Conservation (phyloP, 2,329 filamentous ascomycete species). For the Fusarium oligoseptatum region DNA sequence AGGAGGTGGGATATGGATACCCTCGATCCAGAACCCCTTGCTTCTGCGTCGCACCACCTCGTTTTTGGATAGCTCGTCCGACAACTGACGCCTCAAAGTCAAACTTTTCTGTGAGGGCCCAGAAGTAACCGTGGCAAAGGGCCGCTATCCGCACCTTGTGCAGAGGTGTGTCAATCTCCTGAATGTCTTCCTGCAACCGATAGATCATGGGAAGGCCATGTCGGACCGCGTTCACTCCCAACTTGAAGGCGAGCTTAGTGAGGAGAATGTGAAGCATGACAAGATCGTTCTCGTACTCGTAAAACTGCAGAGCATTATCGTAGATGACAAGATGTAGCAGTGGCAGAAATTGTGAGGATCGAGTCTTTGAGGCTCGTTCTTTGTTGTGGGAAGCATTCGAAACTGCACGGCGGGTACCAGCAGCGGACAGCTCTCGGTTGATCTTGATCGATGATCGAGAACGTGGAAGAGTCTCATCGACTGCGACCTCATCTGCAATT, state of each 20-base stretch:
- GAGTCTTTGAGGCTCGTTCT: slow-evolving; percentile 65
- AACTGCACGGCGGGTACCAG: slow-evolving; percentile 70
- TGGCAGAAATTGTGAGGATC: slow-evolving; percentile 80
- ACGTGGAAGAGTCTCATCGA: slow-evolving; percentile 65
- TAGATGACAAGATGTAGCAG: slow-evolving; percentile 90
- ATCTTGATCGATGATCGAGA: slow-evolving; percentile 60
- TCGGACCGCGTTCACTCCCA: slow-evolving; percentile 85
- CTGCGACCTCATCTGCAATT: slow-evolving; percentile 72
- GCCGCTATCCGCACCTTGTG: slow-evolving; percentile 85
- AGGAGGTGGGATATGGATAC: slow-evolving; percentile 77
- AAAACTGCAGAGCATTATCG: slow-evolving; percentile 83
- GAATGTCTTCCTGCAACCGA: slow-evolving; percentile 86
- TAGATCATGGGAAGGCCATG: slow-evolving; percentile 91
- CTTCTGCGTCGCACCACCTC: slow-evolving; percentile 82
- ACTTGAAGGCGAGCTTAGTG: slow-evolving; percentile 76
- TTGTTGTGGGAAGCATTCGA: slow-evolving; percentile 74
- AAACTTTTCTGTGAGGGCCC: slow-evolving; percentile 82
- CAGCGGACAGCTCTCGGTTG: slow-evolving; percentile 55
- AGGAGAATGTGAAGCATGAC: slow-evolving; percentile 83
- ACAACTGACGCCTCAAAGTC: slow-evolving; percentile 78
- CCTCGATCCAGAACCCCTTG: slow-evolving; percentile 83
- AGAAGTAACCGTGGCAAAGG: slow-evolving; percentile 90
- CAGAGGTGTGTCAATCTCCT: slow-evolving; percentile 72
- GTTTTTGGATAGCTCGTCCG: slow-evolving; percentile 78
- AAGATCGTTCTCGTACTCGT: slow-evolving; percentile 80